These are phyloP conservation scores for Salmacisia buchloeana DNA, from an alignment of 1,284 basidiomycete species.

Conservation along the genomic window DNA sequence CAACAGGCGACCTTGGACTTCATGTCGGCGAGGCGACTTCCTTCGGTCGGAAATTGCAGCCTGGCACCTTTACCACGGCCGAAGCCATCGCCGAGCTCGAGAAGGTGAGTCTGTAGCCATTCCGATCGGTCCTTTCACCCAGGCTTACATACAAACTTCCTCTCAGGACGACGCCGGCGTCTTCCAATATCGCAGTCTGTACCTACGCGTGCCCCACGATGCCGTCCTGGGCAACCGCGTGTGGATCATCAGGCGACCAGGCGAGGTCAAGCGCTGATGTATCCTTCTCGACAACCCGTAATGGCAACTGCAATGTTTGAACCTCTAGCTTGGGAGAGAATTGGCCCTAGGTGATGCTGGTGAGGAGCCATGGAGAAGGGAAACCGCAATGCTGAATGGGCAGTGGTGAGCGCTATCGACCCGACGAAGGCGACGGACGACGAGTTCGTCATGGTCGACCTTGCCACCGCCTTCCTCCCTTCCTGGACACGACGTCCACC, in stretches of 20 bases:
- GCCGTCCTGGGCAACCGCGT: background rate
- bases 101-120: slow-evolving; percentile 14
- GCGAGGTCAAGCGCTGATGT: background rate
- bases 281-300: background rate
- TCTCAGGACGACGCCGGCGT: background rate
- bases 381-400: too few relatives aligned
- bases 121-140: background rate
- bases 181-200: background rate
- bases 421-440: too few relatives aligned
- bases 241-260: background rate
- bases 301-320: too few relatives aligned
- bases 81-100: slow-evolving; percentile 40
- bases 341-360: background rate
- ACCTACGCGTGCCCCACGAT: slow-evolving; percentile 4
- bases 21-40: background rate
- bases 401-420: too few relatives aligned
- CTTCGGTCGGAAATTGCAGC: slow-evolving; percentile 6
- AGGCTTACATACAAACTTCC: background rate
- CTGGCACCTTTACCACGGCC: slow-evolving; percentile 37
- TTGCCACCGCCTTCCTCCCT: too few relatives aligned
- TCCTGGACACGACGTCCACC: too few relatives aligned
- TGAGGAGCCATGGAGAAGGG: too few relatives aligned
- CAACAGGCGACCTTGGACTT: background rate
- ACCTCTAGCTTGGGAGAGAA: background rate
- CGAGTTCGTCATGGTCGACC: too few relatives aligned